phyloP scores from a whole-genome alignment of 2,329 filamentous ascomycete species.

The Verticillium nonalfalfae region DNA sequence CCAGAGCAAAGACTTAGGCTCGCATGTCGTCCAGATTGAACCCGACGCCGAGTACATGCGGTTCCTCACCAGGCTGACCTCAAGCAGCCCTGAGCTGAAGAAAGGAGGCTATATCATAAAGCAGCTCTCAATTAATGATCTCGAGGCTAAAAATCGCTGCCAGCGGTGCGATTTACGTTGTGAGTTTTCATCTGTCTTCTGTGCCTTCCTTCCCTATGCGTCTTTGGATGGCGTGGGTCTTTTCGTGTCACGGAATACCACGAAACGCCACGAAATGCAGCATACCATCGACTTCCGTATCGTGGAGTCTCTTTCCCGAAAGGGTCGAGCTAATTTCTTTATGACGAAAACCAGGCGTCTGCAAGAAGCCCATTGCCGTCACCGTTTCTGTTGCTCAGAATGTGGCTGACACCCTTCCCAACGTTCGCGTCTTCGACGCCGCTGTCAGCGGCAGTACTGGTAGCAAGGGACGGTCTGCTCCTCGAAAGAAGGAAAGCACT shows the following conservation, averaged over 20 bases:
- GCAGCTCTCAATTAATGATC: not conserved
- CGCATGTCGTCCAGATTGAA: not conserved
- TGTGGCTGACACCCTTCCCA: not conserved
- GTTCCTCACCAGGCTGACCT: not conserved
- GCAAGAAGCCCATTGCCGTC: not conserved
- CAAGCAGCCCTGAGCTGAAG: not conserved
- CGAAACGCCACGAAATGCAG: not conserved
- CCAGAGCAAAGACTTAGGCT: not conserved
- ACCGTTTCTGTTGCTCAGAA: not conserved
- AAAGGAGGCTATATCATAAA: not conserved
- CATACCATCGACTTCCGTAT: not conserved
- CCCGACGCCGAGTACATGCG: not conserved
- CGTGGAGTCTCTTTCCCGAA: not conserved
- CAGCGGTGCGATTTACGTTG: not conserved
- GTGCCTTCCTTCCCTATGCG: too few species aligned
- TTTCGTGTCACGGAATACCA: not conserved
- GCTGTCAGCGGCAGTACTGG: not conserved
- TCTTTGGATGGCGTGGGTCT: not conserved
- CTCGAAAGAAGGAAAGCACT: not conserved
- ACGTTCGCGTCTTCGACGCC: not conserved
- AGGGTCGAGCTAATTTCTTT: not conserved
- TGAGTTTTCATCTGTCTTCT: not conserved
- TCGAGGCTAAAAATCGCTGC: not conserved
- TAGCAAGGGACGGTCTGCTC: too few species aligned
- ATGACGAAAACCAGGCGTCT: not conserved